Conservation (phyloP, 2,329 filamentous ascomycete genomes). For the Aspergillus nomiae region DNA sequence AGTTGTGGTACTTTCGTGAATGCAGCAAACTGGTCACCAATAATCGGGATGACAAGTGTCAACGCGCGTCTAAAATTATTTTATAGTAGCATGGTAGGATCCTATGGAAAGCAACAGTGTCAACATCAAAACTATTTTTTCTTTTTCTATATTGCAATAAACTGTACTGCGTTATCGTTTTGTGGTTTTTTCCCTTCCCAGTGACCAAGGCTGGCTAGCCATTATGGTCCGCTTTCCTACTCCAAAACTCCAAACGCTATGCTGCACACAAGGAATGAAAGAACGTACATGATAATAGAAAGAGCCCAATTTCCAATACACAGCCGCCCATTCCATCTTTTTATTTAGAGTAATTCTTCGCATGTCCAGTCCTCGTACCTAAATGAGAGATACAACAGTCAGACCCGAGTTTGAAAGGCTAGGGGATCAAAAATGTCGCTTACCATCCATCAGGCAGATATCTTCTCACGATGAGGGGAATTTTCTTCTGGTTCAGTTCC, state of each 20-base stretch:
- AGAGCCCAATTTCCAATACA: constrained; percentile 21
- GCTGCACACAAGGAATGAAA: constrained; percentile 28
- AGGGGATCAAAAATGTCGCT: constrained; percentile 37
- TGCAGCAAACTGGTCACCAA: background rate
- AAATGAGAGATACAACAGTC: constrained; percentile 13
- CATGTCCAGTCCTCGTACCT: constrained; percentile 99
- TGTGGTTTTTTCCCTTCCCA: constrained; percentile 12
- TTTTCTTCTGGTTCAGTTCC: constrained; percentile 97
- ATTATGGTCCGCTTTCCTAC: constrained; percentile 20
- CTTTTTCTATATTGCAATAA: constrained; percentile 14
- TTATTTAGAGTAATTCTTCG: constrained; percentile 75
- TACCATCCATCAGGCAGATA: constrained; percentile 97
- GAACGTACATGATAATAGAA: constrained; percentile 25
- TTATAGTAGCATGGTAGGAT: background rate
- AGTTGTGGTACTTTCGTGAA: background rate
- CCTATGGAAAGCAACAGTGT: background rate
- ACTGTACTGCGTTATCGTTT: constrained; percentile 18
- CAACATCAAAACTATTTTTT: constrained; percentile 19
- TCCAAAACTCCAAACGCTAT: constrained; percentile 47
- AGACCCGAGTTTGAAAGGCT: constrained; percentile 7
- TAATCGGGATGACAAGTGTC: background rate
- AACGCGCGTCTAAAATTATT: background rate
- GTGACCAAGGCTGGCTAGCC: constrained; percentile 17
- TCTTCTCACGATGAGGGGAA: constrained; percentile 88
- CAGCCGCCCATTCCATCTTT: constrained; percentile 15